A percentile compares a stretch with the other conserved stretches of the same genome.
Conservation (phyloP, 2,329 filamentous ascomycete genomes). For the Alternaria alternata region DNA sequence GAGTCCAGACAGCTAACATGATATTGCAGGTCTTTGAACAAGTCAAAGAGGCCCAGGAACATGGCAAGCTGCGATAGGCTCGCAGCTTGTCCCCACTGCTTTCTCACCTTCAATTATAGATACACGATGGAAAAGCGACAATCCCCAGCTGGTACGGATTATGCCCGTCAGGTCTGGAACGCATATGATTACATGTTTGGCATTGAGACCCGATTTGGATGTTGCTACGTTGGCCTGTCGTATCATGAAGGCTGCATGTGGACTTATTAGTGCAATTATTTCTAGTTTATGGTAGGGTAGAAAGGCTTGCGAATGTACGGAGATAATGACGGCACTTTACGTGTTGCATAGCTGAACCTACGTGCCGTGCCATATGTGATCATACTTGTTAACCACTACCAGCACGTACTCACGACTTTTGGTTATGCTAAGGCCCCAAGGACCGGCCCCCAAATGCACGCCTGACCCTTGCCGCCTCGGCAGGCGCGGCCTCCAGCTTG, state of each 20-base stretch:
- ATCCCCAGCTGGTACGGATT: slow-evolving; percentile 34
- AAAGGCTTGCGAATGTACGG: slow-evolving; percentile 1
- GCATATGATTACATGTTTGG: slow-evolving; percentile 31
- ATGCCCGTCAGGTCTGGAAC: slow-evolving; percentile 36
- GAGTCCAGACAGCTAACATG: slow-evolving; percentile 38
- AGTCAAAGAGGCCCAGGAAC: slow-evolving; percentile 72
- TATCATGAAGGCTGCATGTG: slow-evolving; percentile 10
- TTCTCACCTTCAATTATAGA: slow-evolving; percentile 24
- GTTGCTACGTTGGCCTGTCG: slow-evolving; percentile 19
- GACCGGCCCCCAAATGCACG: slow-evolving; percentile 1
- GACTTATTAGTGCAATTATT: slow-evolving; percentile 15
- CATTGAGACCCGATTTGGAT: slow-evolving; percentile 15
- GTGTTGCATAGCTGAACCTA: background rate
- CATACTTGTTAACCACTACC: background rate
- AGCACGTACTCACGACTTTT: background rate
- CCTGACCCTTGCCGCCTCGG: slow-evolving; percentile 6
- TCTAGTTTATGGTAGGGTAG: slow-evolving; percentile 17
- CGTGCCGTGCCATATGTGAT: background rate
- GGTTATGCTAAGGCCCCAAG: background rate
- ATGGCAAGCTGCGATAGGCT: slow-evolving; percentile 51
- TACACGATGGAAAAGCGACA: slow-evolving; percentile 33
- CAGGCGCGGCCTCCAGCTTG: background rate
- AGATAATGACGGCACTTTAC: slow-evolving; percentile 5
- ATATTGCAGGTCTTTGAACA: slow-evolving; percentile 85
- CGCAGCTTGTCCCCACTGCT: slow-evolving; percentile 9